Evolutionary conservation across 2,329 filamentous ascomycete species (phyloP).

Genomic region (Bretziella fagacearum): DNA sequence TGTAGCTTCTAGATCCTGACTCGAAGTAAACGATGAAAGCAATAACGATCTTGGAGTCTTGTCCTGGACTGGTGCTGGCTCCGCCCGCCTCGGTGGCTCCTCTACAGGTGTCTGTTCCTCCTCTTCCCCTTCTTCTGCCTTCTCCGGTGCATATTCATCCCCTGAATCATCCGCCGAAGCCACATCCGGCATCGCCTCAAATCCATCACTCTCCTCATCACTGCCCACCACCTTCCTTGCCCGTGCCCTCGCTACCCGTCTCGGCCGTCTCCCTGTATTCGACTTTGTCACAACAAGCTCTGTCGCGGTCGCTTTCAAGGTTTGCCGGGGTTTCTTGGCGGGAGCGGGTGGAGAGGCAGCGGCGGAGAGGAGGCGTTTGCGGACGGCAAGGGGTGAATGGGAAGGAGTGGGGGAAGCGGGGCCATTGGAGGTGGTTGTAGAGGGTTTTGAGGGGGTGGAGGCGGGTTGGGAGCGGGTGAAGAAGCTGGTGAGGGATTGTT

Average conservation of each 20-base stretch:
- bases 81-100: background rate
- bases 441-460: constrained; percentile 19
- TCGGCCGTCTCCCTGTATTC: constrained; percentile 1
- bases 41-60: background rate
- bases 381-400: constrained; percentile 19
- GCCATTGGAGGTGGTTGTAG: background rate
- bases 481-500: constrained; percentile 74
- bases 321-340: constrained; percentile 12
- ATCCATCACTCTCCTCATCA: constrained; percentile 3
- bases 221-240: background rate
- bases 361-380: constrained; percentile 16
- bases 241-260: background rate
- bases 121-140: no score
- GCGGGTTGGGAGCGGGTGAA: constrained; percentile 46
- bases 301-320: background rate
- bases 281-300: constrained; percentile 2
- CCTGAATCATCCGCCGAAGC: background rate
- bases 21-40: background rate
- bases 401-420: constrained; percentile 18
- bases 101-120: background rate
- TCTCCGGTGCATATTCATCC: background rate
- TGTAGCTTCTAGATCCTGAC: background rate
- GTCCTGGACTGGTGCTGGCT: background rate
- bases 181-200: background rate
- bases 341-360: constrained; percentile 14